Conservation (phyloP, 2,329 filamentous ascomycete genomes). For the Pestalotiopsis sp. region DNA sequence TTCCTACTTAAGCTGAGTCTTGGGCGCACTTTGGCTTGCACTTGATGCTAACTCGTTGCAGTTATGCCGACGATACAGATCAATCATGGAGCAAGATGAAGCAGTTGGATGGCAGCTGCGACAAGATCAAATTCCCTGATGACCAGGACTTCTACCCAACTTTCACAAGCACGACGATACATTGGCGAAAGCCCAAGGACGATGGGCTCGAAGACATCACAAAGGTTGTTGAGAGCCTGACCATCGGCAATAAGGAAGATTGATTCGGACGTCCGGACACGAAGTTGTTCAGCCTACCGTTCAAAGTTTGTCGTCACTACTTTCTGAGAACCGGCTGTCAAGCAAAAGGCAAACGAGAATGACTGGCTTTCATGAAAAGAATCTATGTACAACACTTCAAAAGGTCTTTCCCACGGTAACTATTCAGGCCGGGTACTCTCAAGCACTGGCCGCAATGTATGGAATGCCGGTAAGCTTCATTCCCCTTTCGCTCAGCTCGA, state of each 20-base stretch:
- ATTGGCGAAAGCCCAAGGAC: conserved; percentile 36
- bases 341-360: not conserved
- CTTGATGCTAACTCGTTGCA: not conserved
- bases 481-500: conserved; percentile 42
- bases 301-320: not conserved
- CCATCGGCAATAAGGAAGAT: not conserved
- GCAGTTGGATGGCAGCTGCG: conserved; percentile 34
- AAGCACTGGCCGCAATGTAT: conserved; percentile 31
- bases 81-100: conserved; percentile 34
- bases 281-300: too few relatives aligned
- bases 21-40: not conserved
- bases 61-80: conserved; percentile 9
- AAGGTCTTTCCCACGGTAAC: not conserved
- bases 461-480: conserved; percentile 51
- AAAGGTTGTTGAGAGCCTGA: not conserved
- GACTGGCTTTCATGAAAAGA: not conserved
- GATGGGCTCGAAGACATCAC: not conserved
- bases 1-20: not conserved
- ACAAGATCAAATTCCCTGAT: conserved; percentile 38
- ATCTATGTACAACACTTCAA: not conserved
- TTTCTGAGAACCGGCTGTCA: not conserved
- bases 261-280: not conserved
- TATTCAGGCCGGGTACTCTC: not conserved
- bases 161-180: conserved; percentile 44
- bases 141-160: conserved; percentile 36